phyloP scores from a whole-genome alignment of 1,139 yeast species.

The Candida smagusa region DNA sequence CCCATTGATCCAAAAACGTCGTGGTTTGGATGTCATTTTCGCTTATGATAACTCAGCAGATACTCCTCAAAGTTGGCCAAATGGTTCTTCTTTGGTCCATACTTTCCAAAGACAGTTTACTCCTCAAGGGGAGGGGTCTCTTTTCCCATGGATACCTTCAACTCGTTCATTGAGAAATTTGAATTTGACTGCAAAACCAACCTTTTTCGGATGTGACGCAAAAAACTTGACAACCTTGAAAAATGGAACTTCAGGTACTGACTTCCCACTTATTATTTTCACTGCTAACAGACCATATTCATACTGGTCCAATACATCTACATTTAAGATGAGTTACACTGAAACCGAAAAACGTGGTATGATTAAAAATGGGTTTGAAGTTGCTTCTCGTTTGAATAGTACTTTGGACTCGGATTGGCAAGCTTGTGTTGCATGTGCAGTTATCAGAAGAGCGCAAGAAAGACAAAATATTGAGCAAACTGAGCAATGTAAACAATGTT shows the following conservation, averaged over 20 bases:
- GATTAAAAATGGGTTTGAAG: constrained; percentile 37
- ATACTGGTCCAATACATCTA: constrained; percentile 35
- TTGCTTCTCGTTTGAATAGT: constrained; percentile 23
- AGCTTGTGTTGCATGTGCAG: constrained; percentile 41
- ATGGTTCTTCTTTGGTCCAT: constrained; percentile 31
- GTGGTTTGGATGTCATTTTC: constrained; percentile 27
- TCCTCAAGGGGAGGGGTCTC: constrained; percentile 21
- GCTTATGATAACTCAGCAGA: constrained; percentile 33
- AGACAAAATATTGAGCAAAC: constrained; percentile 35
- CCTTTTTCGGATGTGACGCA: constrained; percentile 46
- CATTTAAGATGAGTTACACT: constrained; percentile 31
- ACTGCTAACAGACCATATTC: constrained; percentile 41
- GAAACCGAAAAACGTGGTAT: constrained; percentile 35
- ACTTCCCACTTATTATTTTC: constrained; percentile 39
- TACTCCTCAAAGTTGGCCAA: constrained; percentile 28
- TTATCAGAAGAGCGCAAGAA: constrained; percentile 43
- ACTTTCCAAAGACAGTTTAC: constrained; percentile 32
- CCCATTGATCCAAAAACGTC: constrained; percentile 24
- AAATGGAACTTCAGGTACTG: constrained; percentile 10
- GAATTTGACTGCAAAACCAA: constrained; percentile 40
- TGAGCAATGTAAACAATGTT: constrained; percentile 38
- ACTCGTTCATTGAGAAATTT: constrained; percentile 27
- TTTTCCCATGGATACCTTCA: constrained; percentile 40
- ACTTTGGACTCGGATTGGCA: constrained; percentile 38
- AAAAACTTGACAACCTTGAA: constrained; percentile 31